These are phyloP conservation scores for Gossypium bickii DNA, from an alignment of 345 rosid species.

Conservation along the genomic window DNA sequence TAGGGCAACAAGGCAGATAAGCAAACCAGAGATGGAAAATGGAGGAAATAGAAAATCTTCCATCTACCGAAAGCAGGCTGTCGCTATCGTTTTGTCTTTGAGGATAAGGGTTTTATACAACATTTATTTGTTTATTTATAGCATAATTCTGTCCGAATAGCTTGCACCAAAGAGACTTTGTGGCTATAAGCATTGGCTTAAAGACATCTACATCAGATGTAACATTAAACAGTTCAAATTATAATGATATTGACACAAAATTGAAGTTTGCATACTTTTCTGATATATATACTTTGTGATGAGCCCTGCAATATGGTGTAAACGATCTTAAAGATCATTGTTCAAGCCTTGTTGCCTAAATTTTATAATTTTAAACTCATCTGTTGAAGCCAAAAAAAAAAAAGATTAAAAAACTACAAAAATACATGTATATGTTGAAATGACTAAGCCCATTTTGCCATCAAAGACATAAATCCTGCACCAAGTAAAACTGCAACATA, in stretches of 20 bases:
- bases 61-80: not conserved
- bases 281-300: not conserved
- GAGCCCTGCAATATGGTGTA: not conserved
- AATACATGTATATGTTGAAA: not conserved
- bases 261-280: conserved; percentile 5
- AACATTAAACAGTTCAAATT: not conserved
- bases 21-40: not conserved
- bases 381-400: not conserved
- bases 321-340: not conserved
- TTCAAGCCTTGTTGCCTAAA: not conserved
- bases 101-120: not conserved
- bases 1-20: not conserved
- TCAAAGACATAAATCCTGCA: conserved; percentile 64
- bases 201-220: conserved; percentile 4
- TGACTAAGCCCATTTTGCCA: conserved; percentile 70
- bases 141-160: not conserved
- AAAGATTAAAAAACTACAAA: not conserved
- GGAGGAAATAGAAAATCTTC: not conserved
- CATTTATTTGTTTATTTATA: not conserved
- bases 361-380: not conserved
- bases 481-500: conserved; percentile 57
- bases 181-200: not conserved
- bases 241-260: conserved; percentile 1
- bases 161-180: conserved; percentile 5
- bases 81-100: not conserved